These are phyloP conservation scores for Aspergillus sclerotiicarbonarius DNA, from an alignment of 495 filamentous ascomycete species.

Conservation along the genomic window DNA sequence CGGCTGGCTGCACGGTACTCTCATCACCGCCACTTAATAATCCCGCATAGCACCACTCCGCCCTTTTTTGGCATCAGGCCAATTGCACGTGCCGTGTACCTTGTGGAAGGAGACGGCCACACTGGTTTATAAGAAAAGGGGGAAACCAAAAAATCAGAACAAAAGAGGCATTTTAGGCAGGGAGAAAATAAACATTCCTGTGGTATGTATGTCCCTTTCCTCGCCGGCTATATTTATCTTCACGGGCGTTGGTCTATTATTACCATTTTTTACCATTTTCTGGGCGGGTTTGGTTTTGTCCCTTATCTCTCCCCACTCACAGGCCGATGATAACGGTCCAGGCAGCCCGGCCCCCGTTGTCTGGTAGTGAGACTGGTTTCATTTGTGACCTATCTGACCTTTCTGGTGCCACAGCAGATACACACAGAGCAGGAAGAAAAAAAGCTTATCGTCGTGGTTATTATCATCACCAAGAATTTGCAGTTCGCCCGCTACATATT, in stretches of 20 bases:
- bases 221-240: conserved; percentile 6
- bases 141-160: conserved; percentile 2
- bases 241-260: not conserved
- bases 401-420: conserved; percentile 19
- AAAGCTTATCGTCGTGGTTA: conserved; percentile 23
- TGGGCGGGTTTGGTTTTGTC: not conserved
- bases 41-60: conserved; percentile 16
- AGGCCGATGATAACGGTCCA: conserved; percentile 22
- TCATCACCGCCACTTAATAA: conserved; percentile 16
- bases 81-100: conserved; percentile 9
- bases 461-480: conserved; percentile 13
- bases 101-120: not conserved
- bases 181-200: conserved; percentile 5
- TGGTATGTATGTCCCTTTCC: conserved; percentile 8
- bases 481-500: conserved; percentile 15
- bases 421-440: not conserved
- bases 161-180: conserved; percentile 1
- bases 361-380: not conserved
- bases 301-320: conserved; percentile 37
- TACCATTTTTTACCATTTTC: conserved; percentile 4
- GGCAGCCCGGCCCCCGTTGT: conserved; percentile 3
- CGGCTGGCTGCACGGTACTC: conserved; percentile 11
- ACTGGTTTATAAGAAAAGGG: not conserved
- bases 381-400: conserved; percentile 19
- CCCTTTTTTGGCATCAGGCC: conserved; percentile 7